Percentiles rank a stretch among this genome's conserved stretches.
Evolutionary conservation across 176 grass and related monocot genomes (phyloP).

Genomic region (Poa pratensis): DNA sequence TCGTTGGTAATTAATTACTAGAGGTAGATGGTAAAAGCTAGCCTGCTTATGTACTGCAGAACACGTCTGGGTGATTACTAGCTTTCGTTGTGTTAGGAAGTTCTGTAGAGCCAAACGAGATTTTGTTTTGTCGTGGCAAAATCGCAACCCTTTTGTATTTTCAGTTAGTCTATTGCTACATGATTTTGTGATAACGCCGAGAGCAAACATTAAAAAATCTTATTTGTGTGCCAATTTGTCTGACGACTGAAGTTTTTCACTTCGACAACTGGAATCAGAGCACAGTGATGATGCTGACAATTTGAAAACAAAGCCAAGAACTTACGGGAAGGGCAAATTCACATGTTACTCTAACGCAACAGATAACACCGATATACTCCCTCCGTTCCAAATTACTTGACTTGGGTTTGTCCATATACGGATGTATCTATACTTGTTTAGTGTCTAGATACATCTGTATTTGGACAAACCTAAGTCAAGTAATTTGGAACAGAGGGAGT

Average conservation of each 20-base stretch:
- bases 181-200: conserved; percentile 10
- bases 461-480: too few relatives aligned
- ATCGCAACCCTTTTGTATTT: conserved; percentile 32
- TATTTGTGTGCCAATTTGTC: neutral
- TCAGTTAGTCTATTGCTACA: conserved; percentile 1
- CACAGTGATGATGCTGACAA: neutral
- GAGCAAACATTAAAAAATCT: conserved; percentile 6
- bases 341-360: neutral
- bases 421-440: too few relatives aligned
- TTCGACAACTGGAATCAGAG: neutral
- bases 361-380: neutral
- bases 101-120: conserved; percentile 29
- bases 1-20: conserved; percentile 58
- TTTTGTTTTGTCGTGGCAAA: conserved; percentile 35
- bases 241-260: neutral
- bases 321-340: neutral
- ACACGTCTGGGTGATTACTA: conserved; percentile 43
- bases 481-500: too few relatives aligned
- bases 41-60: conserved; percentile 44
- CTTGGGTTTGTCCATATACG: too few relatives aligned
- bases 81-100: conserved; percentile 44
- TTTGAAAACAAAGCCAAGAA: neutral
- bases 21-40: conserved; percentile 48
- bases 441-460: too few relatives aligned
- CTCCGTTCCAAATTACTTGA: too few relatives aligned